Percentiles rank a stretch among this genome's conserved stretches.
phyloP scores from a whole-genome alignment of 1,139 yeast species.

The Pneumocystis carinii region DNA sequence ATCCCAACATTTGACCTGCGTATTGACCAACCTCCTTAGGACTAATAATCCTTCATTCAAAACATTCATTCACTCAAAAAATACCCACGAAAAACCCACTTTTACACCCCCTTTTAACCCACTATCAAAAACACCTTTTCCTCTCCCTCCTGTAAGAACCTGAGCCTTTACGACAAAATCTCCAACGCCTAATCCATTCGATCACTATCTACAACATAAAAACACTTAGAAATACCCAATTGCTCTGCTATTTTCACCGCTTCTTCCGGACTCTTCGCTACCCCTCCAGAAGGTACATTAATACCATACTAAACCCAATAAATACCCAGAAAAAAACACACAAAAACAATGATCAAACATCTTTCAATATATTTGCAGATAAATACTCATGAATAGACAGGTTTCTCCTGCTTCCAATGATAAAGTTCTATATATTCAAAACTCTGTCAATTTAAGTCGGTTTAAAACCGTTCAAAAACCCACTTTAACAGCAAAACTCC shows the following conservation, averaged over 20 bases:
- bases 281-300: constrained; percentile 81
- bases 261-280: constrained; percentile 79
- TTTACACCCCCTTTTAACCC: constrained; percentile 97
- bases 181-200: constrained; percentile 36
- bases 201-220: background rate
- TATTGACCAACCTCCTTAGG: constrained; percentile 78
- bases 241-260: constrained; percentile 68
- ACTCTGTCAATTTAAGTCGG: constrained; percentile 3
- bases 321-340: background rate
- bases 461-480: background rate
- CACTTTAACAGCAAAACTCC: background rate
- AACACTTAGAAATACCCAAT: constrained; percentile 19
- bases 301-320: constrained; percentile 45
- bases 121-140: constrained; percentile 93
- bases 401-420: constrained; percentile 32
- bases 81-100: constrained; percentile 44
- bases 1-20: constrained; percentile 80
- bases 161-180: constrained; percentile 95
- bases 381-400: constrained; percentile 91
- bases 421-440: background rate
- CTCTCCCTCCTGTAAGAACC: constrained; percentile 98
- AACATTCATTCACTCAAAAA: background rate
- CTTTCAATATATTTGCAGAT: constrained; percentile 71
- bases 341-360: constrained; percentile 12
- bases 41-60: background rate